Percentiles rank a stretch among this genome's conserved stretches.
phyloP scores from a whole-genome alignment of 192 early-diverging fungal genomes.

The Glomus cerebriforme region DNA sequence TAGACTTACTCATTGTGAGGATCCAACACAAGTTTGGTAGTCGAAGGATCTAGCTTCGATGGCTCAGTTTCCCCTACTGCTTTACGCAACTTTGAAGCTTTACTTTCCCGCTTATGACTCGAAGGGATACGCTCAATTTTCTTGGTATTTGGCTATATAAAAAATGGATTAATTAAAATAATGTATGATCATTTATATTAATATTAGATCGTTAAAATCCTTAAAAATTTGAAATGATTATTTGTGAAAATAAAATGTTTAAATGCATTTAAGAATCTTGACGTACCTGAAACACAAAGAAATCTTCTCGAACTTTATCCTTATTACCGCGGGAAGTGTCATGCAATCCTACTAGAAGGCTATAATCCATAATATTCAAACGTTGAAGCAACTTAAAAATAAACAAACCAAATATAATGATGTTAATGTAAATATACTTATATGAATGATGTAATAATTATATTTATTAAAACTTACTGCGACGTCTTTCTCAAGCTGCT shows the following conservation, averaged over 20 bases:
- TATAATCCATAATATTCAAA: slow-evolving; percentile 98
- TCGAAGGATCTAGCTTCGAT: slow-evolving; percentile 56
- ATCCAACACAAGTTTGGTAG: slow-evolving; percentile 51
- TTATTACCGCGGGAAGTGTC: slow-evolving; percentile 82
- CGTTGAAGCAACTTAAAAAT: slow-evolving; percentile 55
- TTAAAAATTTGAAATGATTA: too few relatives aligned
- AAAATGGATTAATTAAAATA: neutral
- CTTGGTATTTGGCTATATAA: slow-evolving; percentile 47
- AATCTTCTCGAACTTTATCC: slow-evolving; percentile 89
- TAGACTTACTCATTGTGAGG: slow-evolving; percentile 55
- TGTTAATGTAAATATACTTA: neutral
- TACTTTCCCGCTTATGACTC: slow-evolving; percentile 53
- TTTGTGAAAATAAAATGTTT: neutral
- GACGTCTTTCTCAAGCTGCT: slow-evolving; percentile 88
- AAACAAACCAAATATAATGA: neutral
- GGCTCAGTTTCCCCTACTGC: slow-evolving; percentile 62
- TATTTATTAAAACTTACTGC: slow-evolving; percentile 48
- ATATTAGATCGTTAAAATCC: too few relatives aligned
- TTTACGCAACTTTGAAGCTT: slow-evolving; percentile 55
- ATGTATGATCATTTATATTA: too few relatives aligned
- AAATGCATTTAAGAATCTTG: neutral
- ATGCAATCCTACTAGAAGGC: slow-evolving; percentile 90
- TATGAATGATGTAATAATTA: slow-evolving; percentile 16
- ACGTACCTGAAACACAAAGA: slow-evolving; percentile 74
- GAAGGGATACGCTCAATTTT: slow-evolving; percentile 49